A percentile compares a stretch with the other conserved stretches of the same genome.
phyloP scores from a whole-genome alignment of 805 yeast genomes.

The Blastobotrys parvus region DNA sequence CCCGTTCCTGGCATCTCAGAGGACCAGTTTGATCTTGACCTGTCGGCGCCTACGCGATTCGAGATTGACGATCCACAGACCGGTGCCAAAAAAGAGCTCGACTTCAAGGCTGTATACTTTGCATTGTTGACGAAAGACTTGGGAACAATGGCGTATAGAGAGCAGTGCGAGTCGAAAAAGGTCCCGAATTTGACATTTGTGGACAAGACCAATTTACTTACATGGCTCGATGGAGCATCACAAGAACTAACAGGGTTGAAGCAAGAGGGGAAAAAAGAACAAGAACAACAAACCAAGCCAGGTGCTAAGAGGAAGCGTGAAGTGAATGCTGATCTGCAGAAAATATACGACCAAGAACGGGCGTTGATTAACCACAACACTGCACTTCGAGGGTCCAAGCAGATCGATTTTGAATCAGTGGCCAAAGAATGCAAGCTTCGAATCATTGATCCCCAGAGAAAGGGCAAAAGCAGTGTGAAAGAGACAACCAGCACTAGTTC shows the following conservation, averaged over 20 bases:
- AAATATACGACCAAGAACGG: constrained; percentile 38
- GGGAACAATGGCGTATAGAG: constrained; percentile 72
- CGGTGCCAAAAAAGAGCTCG: constrained; percentile 14
- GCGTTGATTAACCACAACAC: constrained; percentile 36
- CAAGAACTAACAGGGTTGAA: constrained; percentile 48
- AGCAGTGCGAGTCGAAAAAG: constrained; percentile 54
- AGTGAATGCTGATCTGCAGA: constrained; percentile 43
- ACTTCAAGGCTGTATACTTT: constrained; percentile 55
- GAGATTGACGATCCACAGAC: constrained; percentile 16
- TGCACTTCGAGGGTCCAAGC: constrained; percentile 30
- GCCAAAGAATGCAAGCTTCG: constrained; percentile 27
- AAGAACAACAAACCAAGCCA: constrained; percentile 5
- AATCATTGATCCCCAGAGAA: constrained; percentile 22
- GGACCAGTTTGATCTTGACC: constrained; percentile 20
- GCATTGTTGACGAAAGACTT: constrained; percentile 73
- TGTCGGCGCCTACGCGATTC: constrained; percentile 48
- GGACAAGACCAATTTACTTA: constrained; percentile 74
- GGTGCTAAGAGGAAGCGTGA: constrained; percentile 22
- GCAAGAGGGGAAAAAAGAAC: constrained; percentile 4
- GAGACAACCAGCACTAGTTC: no score
- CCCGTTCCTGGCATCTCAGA: constrained; percentile 17
- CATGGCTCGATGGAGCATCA: constrained; percentile 70
- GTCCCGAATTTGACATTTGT: constrained; percentile 70
- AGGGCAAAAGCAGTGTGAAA: no score
- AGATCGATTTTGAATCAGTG: constrained; percentile 28